These are phyloP conservation scores for Penicillium soppii DNA, from an alignment of 495 filamentous ascomycete genomes.

Conservation along the genomic window DNA sequence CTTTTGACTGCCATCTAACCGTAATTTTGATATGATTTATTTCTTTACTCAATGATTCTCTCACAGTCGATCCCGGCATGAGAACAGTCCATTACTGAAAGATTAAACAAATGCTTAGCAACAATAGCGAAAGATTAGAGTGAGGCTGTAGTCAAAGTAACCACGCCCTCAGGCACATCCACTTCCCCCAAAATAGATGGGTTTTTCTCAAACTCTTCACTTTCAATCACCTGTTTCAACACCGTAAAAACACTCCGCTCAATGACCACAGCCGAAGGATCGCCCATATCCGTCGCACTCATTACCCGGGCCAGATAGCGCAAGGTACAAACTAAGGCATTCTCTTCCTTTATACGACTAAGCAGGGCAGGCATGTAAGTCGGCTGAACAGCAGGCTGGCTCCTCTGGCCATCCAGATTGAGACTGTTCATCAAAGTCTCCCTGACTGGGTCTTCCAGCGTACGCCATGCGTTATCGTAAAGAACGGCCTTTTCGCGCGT, in stretches of 20 bases:
- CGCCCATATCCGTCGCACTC: conserved; percentile 1
- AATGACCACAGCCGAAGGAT: conserved; percentile 13
- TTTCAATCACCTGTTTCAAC: conserved; percentile 17
- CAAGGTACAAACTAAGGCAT: conserved; percentile 2
- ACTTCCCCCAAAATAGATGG: conserved; percentile 17
- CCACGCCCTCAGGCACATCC: conserved; percentile 15
- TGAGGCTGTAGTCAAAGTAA: not conserved
- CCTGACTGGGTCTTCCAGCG: conserved; percentile 19
- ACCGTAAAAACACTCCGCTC: conserved; percentile 18
- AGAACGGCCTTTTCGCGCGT: conserved; percentile 24
- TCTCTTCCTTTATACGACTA: conserved; percentile 1
- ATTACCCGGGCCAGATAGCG: conserved; percentile 15
- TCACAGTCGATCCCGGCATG: too few species aligned
- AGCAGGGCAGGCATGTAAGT: conserved; percentile 37
- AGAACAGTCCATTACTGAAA: too few species aligned
- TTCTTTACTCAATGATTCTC: too few species aligned
- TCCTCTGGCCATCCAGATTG: conserved; percentile 30
- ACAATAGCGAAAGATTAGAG: not conserved
- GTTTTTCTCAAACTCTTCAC: conserved; percentile 13
- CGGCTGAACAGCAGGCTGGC: conserved; percentile 31
- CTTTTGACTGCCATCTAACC: too few species aligned
- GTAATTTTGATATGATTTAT: too few species aligned
- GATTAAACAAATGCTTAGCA: not conserved
- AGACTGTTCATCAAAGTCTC: conserved; percentile 20
- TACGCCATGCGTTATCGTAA: conserved; percentile 25